Conservation (phyloP, 129 eudicot genomes). For the Tagetes patula region DNA sequence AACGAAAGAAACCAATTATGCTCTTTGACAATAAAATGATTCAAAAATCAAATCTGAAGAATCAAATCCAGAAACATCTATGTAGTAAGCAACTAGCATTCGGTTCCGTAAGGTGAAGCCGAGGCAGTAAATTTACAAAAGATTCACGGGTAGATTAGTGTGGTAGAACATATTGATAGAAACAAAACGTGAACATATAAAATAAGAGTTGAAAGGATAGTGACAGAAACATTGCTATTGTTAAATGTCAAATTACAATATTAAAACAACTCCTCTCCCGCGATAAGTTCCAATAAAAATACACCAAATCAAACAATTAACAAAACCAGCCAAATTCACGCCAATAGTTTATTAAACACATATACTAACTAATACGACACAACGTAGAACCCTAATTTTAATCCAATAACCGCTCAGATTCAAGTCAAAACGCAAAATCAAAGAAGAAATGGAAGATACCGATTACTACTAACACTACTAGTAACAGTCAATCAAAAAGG, state of each 20-base stretch:
- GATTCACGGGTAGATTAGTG: constrained; percentile 21
- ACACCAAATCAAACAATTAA: constrained; percentile 50
- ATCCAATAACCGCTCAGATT: constrained; percentile 22
- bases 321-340: constrained; percentile 23
- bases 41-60: not conserved
- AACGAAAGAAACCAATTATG: not conserved
- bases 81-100: not conserved
- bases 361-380: not conserved
- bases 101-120: not conserved
- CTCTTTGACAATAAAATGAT: not conserved
- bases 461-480: not conserved
- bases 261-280: constrained; percentile 14
- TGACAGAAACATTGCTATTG: constrained; percentile 35
- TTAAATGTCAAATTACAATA: constrained; percentile 27
- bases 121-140: constrained; percentile 8
- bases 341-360: constrained; percentile 13
- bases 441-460: not conserved
- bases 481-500: not conserved
- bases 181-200: constrained; percentile 14
- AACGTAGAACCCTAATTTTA: not conserved
- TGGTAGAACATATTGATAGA: constrained; percentile 20
- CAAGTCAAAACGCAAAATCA: not conserved
- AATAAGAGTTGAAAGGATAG: constrained; percentile 15
- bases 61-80: constrained; percentile 10
- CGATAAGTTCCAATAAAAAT: constrained; percentile 25